Evolutionary conservation across 2,329 filamentous ascomycete species (phyloP).

Genomic region (Davidsoniella australis): DNA sequence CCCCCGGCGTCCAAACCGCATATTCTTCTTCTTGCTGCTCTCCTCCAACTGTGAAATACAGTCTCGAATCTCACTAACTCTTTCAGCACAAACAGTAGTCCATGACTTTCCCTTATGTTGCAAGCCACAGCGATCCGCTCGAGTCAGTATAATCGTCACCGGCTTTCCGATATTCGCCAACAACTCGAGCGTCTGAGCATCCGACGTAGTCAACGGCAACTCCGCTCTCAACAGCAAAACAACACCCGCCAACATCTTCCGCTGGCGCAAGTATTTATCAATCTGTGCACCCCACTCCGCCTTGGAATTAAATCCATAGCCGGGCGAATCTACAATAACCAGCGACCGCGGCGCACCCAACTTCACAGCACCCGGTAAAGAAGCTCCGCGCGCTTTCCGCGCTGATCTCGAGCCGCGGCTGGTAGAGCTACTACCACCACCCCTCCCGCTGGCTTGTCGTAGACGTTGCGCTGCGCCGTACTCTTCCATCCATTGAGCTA

Average conservation of each 20-base stretch:
- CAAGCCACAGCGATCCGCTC: conserved; percentile 32
- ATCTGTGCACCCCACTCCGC: conserved; percentile 36
- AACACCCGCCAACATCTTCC: conserved; percentile 32
- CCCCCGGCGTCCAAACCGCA: too few relatives aligned
- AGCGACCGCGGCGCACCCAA: conserved; percentile 26
- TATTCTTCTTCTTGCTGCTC: conserved; percentile 15
- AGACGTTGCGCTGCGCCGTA: neutral
- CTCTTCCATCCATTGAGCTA: conserved; percentile 1
- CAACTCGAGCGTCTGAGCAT: conserved; percentile 29
- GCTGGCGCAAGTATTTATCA: conserved; percentile 29
- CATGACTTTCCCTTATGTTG: conserved; percentile 14
- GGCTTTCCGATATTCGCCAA: conserved; percentile 28
- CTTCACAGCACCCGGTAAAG: too few relatives aligned
- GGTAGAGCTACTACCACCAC: conserved; percentile 2
- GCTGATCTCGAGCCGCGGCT: conserved; percentile 18
- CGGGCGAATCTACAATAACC: conserved; percentile 33
- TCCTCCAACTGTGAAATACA: conserved; percentile 15
- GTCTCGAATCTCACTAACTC: conserved; percentile 18
- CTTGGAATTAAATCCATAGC: conserved; percentile 31
- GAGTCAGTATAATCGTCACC: conserved; percentile 36
- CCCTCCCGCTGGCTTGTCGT: neutral
- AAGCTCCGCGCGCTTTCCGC: neutral
- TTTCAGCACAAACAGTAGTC: conserved; percentile 15
- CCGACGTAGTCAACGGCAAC: conserved; percentile 31
- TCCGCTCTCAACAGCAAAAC: conserved; percentile 36